Percentiles rank a stretch among this genome's conserved stretches.
phyloP scores from a whole-genome alignment of 2,329 filamentous ascomycete genomes.

The Curvularia hawaiiensis region DNA sequence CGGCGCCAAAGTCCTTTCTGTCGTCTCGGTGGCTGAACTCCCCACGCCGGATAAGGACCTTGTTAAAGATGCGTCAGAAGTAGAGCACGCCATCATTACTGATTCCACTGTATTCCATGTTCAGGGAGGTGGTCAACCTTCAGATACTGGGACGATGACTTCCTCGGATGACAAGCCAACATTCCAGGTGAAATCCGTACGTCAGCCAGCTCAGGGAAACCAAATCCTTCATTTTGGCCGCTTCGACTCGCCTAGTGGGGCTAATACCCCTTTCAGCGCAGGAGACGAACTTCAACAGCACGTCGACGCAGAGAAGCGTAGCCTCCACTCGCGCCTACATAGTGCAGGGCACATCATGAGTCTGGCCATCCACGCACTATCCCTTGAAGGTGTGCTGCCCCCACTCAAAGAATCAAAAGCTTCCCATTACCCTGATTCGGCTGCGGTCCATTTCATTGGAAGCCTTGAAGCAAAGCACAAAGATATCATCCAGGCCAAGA shows the following conservation, averaged over 20 bases:
- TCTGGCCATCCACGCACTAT: conserved; percentile 65
- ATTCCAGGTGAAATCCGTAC: conserved; percentile 48
- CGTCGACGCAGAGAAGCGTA: conserved; percentile 65
- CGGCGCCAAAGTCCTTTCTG: conserved; percentile 52
- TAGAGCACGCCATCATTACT: conserved; percentile 55
- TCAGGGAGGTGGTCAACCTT: conserved; percentile 76
- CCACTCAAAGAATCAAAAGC: conserved; percentile 72
- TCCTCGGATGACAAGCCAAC: not conserved
- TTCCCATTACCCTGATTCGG: conserved; percentile 70
- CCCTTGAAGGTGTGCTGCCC: conserved; percentile 50
- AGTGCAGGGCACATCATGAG: conserved; percentile 77
- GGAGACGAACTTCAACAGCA: conserved; percentile 56
- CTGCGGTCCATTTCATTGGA: conserved; percentile 70
- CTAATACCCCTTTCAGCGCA: not conserved
- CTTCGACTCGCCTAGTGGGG: conserved; percentile 48
- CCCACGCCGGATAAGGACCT: conserved; percentile 59
- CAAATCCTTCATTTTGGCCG: conserved; percentile 68
- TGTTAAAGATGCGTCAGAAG: conserved; percentile 61
- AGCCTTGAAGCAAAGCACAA: conserved; percentile 62
- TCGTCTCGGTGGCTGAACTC: conserved; percentile 57
- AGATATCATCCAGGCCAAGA: conserved; percentile 60
- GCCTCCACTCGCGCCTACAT: conserved; percentile 70
- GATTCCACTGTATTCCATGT: conserved; percentile 75
- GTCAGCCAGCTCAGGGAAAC: conserved; percentile 56
- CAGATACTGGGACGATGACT: conserved; percentile 66